Evolutionary conservation across 1,284 basidiomycete genomes (phyloP), one percentile per base, ranked within the genome.

Genomic region (Moesziomyces antarcticus): DNA sequence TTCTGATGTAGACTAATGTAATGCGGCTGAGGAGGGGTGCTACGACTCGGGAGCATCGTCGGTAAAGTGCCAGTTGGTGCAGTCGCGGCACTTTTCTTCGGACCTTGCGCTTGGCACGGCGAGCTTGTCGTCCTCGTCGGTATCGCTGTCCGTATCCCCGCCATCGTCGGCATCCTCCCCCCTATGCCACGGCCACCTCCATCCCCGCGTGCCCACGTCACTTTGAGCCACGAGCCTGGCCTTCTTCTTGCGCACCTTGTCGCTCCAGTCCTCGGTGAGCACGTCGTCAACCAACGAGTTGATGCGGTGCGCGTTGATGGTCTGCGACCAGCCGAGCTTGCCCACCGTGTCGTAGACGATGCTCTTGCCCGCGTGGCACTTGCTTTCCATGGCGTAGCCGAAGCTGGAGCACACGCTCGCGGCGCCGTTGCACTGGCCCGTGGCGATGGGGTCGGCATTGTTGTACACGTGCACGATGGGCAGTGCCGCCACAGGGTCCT

Each of bases 311-410:
- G 89, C 90, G 48, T 90, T 86, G n/a, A 93, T 83, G 73, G 92
- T 90, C 37, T 91, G 90, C 16, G 86, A 85, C 96, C 96, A 98
- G 5, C 90, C 90, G 40, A 92, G 87, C 80, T 91, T 89, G 10
- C 88, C 89, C 27, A 96, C 91, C 0, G 94, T 94, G 82, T 98
- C 94, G 83, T 94, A 97, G 13, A 92, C 86, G 60, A 94, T 90
- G 13, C 90, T 90, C 85, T 91, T 89, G 44, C 95, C 95, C 0
- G 92, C 87, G 80, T 95, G 94, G 81, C 94, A 97, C 50, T 77
- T 55, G 20, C 79, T 82, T 64, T 84, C 80, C 66, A 82, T 70
- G 21, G 75, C 80, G 43, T 80, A 83, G 18, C 80, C 83, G 56
- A 84, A 72, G 75, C 79, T 75, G 73, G 82, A 59, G 72, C 84